These are phyloP conservation scores for Trichosanthes cucumerina DNA, from an alignment of 306 rosid species.

Conservation along the genomic window DNA sequence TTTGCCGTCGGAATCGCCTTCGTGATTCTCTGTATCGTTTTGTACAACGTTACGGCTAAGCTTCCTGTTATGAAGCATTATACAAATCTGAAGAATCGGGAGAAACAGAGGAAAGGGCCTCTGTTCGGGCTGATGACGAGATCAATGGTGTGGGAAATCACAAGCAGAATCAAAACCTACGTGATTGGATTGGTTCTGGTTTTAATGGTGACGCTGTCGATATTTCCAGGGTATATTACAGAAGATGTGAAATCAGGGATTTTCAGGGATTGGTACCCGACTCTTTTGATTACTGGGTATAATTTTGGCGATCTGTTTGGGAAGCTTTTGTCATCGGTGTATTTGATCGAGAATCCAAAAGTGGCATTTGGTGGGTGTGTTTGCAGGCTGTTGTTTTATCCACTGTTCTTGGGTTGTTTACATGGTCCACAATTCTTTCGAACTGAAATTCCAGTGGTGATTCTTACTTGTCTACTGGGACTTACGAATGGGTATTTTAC, in stretches of 20 bases:
- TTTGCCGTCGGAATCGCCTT: slow-evolving; percentile 50
- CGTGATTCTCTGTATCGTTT: slow-evolving; percentile 44
- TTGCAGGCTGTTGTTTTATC: slow-evolving; percentile 55
- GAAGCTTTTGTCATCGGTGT: slow-evolving; percentile 51
- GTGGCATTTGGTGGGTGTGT: slow-evolving; percentile 48
- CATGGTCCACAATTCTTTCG: slow-evolving; percentile 71
- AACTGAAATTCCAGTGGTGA: slow-evolving; percentile 56
- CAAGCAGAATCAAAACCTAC: slow-evolving; percentile 55
- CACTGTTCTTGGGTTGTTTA: slow-evolving; percentile 70
- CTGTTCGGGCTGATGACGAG: slow-evolving; percentile 38
- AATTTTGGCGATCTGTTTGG: slow-evolving; percentile 77
- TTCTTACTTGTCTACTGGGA: slow-evolving; percentile 65
- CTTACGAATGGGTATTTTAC: slow-evolving; percentile 68
- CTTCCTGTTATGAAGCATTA: slow-evolving; percentile 71
- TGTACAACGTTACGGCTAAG: slow-evolving; percentile 46
- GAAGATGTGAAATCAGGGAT: slow-evolving; percentile 74
- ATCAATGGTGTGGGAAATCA: slow-evolving; percentile 42
- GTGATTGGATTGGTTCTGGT: slow-evolving; percentile 49
- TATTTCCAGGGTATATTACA: slow-evolving; percentile 80
- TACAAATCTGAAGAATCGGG: slow-evolving; percentile 38
- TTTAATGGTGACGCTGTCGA: slow-evolving; percentile 58
- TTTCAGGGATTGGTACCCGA: slow-evolving; percentile 72
- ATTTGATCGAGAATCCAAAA: slow-evolving; percentile 46
- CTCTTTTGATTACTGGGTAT: slow-evolving; percentile 50
- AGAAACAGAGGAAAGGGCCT: slow-evolving; percentile 38